Evolutionary conservation across 129 eudicot species (phyloP).

Genomic region (Pittosporum tobira): DNA sequence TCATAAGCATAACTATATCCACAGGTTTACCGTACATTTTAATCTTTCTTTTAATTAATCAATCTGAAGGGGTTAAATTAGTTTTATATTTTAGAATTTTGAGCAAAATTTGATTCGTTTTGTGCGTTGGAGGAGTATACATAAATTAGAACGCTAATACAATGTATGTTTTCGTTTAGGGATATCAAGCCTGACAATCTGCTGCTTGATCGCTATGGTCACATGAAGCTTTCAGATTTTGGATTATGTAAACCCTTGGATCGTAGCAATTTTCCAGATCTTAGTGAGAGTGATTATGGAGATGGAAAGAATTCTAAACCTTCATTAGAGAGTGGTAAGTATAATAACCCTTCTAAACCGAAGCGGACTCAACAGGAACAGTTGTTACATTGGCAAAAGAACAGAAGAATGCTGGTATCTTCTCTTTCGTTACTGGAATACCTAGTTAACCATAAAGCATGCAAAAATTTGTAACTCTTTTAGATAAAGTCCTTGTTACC

Average conservation of each 20-base stretch:
- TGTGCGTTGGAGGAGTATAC: too few relatives aligned
- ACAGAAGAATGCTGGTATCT: constrained; percentile 22
- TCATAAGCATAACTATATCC: constrained; percentile 20
- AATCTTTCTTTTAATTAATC: background rate
- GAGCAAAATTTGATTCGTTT: background rate
- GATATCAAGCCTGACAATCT: constrained; percentile 23
- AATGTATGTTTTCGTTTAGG: constrained; percentile 1
- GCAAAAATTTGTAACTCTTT: too few relatives aligned
- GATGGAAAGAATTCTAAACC: constrained; percentile 10
- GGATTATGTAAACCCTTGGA: constrained; percentile 22
- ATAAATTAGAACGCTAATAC: background rate
- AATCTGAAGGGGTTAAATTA: background rate
- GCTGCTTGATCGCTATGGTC: constrained; percentile 22
- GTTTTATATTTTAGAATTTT: too few relatives aligned
- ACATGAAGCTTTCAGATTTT: constrained; percentile 22
- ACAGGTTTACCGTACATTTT: constrained; percentile 2
- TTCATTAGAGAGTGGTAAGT: constrained; percentile 1
- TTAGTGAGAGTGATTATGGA: constrained; percentile 10
- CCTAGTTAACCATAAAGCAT: too few relatives aligned
- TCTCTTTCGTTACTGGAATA: background rate
- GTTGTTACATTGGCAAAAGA: constrained; percentile 18
- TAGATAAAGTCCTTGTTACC: too few relatives aligned
- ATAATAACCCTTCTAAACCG: background rate
- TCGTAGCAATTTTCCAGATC: constrained; percentile 17
- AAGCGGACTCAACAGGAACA: constrained; percentile 17